These are phyloP conservation scores for Dendrocalamus latiflorus DNA, from an alignment of 202 grass and related monocot genomes.

Conservation along the genomic window DNA sequence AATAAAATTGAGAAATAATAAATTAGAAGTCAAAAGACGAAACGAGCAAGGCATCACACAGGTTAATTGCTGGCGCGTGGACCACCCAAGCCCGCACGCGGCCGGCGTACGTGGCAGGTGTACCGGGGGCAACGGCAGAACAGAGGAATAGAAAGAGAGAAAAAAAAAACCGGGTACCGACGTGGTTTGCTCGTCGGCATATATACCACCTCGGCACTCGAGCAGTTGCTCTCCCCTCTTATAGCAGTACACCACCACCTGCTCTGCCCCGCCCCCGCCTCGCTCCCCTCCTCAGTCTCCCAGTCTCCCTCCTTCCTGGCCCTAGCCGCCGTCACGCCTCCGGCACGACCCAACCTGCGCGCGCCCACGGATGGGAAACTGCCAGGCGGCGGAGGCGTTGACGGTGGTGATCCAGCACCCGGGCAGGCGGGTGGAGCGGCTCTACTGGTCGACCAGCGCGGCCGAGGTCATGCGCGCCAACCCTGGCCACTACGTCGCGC, in stretches of 20 bases:
- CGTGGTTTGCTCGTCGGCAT: slow-evolving; percentile 5
- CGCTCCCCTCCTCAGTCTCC: background rate
- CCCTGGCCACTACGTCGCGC: slow-evolving; percentile 88
- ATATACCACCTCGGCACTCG: slow-evolving; percentile 24
- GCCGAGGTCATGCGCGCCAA: slow-evolving; percentile 83
- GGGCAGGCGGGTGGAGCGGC: slow-evolving; percentile 68
- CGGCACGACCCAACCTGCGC: background rate
- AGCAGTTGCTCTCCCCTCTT: slow-evolving; percentile 10
- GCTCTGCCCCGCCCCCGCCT: background rate
- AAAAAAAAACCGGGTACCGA: background rate
- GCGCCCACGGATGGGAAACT: slow-evolving; percentile 67
- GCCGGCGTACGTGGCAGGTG: background rate
- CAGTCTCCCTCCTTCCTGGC: background rate
- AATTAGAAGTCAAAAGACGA: no score
- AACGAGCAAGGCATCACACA: background rate
- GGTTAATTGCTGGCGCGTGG: background rate
- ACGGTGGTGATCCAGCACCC: slow-evolving; percentile 69
- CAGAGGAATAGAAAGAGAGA: background rate
- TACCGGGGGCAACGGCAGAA: background rate
- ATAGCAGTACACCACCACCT: background rate
- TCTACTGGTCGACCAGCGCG: slow-evolving; percentile 62
- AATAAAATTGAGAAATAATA: no score
- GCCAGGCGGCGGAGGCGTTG: slow-evolving; percentile 82
- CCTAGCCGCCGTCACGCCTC: background rate
- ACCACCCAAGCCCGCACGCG: no score